Evolutionary conservation across 2,329 filamentous ascomycete species (phyloP).

Genomic region (Fusarium sulawesiense): DNA sequence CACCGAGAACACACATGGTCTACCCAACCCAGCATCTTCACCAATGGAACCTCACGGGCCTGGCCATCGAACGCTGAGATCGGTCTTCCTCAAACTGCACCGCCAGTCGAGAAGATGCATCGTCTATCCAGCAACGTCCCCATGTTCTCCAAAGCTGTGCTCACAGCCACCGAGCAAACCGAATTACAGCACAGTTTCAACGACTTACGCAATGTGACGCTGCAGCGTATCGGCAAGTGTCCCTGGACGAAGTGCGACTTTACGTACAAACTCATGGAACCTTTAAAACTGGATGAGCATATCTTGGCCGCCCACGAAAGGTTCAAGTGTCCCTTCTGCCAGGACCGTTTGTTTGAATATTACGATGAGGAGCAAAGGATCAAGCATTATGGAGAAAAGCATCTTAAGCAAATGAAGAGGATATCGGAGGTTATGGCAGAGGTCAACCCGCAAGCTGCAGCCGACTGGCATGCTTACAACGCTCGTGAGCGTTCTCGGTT

Average conservation of each 20-base stretch:
- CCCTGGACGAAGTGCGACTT: conserved; percentile 53
- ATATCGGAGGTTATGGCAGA: conserved; percentile 1
- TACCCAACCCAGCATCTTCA: conserved; percentile 43
- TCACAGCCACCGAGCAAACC: conserved; percentile 56
- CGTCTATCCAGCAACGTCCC: conserved; percentile 51
- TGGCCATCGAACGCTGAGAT: conserved; percentile 17
- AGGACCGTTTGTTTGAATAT: conserved; percentile 46
- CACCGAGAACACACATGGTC: conserved; percentile 33
- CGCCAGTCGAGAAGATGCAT: conserved; percentile 52
- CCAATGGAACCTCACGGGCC: not conserved
- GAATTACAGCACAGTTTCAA: conserved; percentile 46
- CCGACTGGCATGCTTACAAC: not conserved
- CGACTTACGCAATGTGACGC: conserved; percentile 15
- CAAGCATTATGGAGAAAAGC: conserved; percentile 48
- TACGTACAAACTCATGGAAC: conserved; percentile 48
- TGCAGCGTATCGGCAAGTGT: conserved; percentile 51
- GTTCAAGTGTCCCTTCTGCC: conserved; percentile 53
- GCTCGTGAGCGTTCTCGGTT: not conserved
- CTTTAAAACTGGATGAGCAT: conserved; percentile 50
- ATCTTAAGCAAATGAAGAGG: conserved; percentile 41
- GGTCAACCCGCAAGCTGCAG: not conserved
- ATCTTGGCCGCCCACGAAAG: conserved; percentile 50
- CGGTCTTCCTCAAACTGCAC: conserved; percentile 34
- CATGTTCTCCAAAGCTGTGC: conserved; percentile 51
- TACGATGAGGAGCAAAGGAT: conserved; percentile 44